Conservation (phyloP, 140 eudicot genomes). For the Flaveria floridana region DNA sequence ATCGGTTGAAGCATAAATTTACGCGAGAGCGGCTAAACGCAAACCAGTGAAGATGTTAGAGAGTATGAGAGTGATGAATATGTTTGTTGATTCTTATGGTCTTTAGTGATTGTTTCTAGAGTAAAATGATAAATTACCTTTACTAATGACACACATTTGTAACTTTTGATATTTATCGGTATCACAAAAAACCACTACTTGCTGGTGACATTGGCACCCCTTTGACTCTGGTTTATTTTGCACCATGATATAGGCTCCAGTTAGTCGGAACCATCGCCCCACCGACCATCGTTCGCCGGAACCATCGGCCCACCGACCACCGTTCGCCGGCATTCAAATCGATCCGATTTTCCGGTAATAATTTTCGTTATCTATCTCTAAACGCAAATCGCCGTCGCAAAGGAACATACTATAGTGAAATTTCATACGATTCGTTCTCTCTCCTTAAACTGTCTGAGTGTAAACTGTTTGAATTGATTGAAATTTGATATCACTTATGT, state of each 20-base stretch:
- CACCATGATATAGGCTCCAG: background rate
- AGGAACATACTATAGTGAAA: background rate
- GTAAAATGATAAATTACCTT: too few relatives aligned
- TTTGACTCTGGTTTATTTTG: background rate
- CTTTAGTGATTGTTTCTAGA: too few relatives aligned
- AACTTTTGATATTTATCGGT: too few relatives aligned
- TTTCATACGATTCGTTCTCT: slow-evolving; percentile 6
- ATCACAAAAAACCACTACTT: too few relatives aligned
- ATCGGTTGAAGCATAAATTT: too few relatives aligned
- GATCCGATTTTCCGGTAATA: slow-evolving; percentile 34
- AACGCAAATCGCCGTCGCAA: background rate
- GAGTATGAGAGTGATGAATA: too few relatives aligned
- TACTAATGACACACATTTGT: too few relatives aligned
- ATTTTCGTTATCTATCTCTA: background rate
- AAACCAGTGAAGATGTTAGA: too few relatives aligned
- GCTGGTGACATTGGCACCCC: background rate
- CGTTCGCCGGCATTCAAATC: slow-evolving; percentile 25
- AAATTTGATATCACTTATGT: background rate
- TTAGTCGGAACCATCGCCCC: background rate
- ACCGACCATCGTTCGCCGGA: background rate
- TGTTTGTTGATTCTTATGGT: too few relatives aligned
- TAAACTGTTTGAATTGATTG: background rate
- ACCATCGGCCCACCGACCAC: slow-evolving; percentile 26
- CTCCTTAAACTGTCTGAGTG: background rate
- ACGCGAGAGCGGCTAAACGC: too few relatives aligned